Evolutionary conservation across 1,139 yeast genomes (phyloP).

Genomic region (Yamadazyma songkhlaensis): DNA sequence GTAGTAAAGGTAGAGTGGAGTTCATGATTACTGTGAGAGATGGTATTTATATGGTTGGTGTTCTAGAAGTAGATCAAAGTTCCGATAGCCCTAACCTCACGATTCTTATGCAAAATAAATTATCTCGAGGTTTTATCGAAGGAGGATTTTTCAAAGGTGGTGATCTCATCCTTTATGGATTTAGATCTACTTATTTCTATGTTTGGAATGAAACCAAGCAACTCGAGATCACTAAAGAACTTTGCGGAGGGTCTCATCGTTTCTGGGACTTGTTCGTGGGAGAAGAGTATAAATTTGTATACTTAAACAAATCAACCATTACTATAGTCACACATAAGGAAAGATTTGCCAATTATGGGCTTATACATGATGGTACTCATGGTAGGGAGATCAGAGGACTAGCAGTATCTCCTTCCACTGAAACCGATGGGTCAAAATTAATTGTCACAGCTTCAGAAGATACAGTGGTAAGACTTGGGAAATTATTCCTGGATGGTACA

Average conservation of each 20-base stretch:
- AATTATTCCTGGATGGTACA: constrained; percentile 39
- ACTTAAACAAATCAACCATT: constrained; percentile 54
- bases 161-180: constrained; percentile 70
- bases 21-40: constrained; percentile 58
- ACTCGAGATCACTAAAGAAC: constrained; percentile 62
- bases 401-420: constrained; percentile 36
- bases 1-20: constrained; percentile 14
- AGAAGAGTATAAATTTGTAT: constrained; percentile 34
- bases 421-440: constrained; percentile 25
- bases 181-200: constrained; percentile 74
- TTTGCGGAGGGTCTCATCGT: constrained; percentile 94
- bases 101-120: constrained; percentile 56
- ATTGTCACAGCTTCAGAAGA: constrained; percentile 87
- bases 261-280: constrained; percentile 58
- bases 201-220: constrained; percentile 82
- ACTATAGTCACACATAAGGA: constrained; percentile 25
- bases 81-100: constrained; percentile 19
- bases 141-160: constrained; percentile 58
- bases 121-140: constrained; percentile 76
- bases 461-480: constrained; percentile 65
- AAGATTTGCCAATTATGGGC: constrained; percentile 24
- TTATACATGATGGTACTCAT: constrained; percentile 63
- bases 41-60: constrained; percentile 48
- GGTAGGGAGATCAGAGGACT: constrained; percentile 84
- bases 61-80: constrained; percentile 10